Base-by-base conservation (phyloP, 1,139 yeast genomes). In the Blastobotrys ciferrii region DNA sequence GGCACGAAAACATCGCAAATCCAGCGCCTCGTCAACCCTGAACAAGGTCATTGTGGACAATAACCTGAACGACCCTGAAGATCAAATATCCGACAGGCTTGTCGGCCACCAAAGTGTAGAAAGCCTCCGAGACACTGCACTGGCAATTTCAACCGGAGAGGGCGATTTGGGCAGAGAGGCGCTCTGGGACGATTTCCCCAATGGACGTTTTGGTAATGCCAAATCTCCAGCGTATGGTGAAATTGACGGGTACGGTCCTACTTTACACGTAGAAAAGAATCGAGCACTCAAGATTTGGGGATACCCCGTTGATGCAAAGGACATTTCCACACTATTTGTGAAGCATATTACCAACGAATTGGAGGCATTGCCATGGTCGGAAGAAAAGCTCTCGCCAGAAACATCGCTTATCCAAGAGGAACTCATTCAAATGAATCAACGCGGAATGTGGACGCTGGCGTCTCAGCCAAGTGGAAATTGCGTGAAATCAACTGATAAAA, bases 101-200 rank as follows among this genome's bases (percentile, higher is more conserved):
- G 55, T 52, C 1, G 56, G 47, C 11, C 32, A 43, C 7, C 32
- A 47, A 15, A 47, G 43, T 7, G 45, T 37, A 11, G 53, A 43
- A 18, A 48, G 67, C n/a, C 71, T 78, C 1, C 76, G 80, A 53
- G 78, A 80, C 56, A 78, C 78, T 1, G 75, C 86, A 46, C 72
- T 86, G 40, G 87, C 91, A 5, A 87, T 87, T 35, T 84, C 94
- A 48, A 77, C 85, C 20, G 96, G 96, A 44, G 84, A 85, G 56
- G 96, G 96, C 39, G 80, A 86, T 1, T 65, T 87, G 40, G 96
- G 96, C 20, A 81, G 91, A 57, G 95, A 87, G 66, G 97, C 96
- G 7, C 87, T 94, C 2, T 92, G 98, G 98, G 98, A 92, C 72
- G 98, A 92, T 62, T 92, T 88, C 67, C 95, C 98, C 14, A 92